Percentiles rank a stretch among this genome's conserved stretches.
Conservation (phyloP, 441 rosid species). For the Theobroma grandiflorum region DNA sequence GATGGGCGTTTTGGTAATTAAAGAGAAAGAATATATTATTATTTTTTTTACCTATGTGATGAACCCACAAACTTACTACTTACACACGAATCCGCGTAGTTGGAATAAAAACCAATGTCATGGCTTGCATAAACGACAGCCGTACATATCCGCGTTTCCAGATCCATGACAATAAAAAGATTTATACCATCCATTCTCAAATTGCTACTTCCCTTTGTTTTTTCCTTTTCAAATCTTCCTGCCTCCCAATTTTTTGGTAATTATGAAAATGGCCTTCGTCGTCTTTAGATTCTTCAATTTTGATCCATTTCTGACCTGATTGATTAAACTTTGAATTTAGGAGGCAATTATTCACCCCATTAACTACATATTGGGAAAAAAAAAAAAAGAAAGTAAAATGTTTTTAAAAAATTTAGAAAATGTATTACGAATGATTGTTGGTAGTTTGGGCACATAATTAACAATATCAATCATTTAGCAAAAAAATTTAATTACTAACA, state of each 20-base stretch:
- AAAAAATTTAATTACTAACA: background rate
- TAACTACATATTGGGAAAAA: background rate
- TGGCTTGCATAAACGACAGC: slow-evolving; percentile 29
- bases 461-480: background rate
- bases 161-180: background rate
- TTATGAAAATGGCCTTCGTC: background rate
- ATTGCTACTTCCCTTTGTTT: background rate
- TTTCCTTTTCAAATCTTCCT: background rate
- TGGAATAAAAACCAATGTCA: slow-evolving; percentile 20
- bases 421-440: background rate
- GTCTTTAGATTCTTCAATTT: background rate
- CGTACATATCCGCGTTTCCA: slow-evolving; percentile 17
- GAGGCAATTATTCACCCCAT: background rate
- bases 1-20: slow-evolving; percentile 7
- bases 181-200: background rate
- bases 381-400: background rate
- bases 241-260: background rate
- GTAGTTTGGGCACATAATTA: background rate
- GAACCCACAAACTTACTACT: background rate
- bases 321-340: background rate
- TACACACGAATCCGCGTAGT: slow-evolving; percentile 23
- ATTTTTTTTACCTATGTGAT: background rate
- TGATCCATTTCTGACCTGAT: background rate
- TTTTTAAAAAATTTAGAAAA: background rate
- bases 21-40: background rate